phyloP scores from a whole-genome alignment of 2,329 filamentous ascomycete species.

The Paecilomyces variotii region DNA sequence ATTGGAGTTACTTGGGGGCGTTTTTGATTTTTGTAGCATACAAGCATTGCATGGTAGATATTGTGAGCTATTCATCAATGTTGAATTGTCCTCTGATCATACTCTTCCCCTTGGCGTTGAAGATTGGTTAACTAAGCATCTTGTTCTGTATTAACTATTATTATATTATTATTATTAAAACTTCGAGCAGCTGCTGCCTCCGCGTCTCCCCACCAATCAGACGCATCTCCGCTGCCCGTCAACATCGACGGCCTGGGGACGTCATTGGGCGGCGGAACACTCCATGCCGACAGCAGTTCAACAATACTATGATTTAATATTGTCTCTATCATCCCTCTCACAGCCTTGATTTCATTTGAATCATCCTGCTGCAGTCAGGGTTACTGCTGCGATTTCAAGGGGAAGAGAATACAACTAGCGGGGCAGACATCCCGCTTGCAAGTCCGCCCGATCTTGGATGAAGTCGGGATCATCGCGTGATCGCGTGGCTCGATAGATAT shows the following conservation, averaged over 20 bases:
- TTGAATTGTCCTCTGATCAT: not conserved
- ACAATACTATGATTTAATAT: not conserved
- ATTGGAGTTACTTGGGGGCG: not conserved
- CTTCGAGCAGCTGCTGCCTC: not conserved
- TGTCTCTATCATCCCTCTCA: not conserved
- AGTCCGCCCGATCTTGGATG: not conserved
- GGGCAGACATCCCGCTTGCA: not conserved
- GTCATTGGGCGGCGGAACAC: slow-evolving; percentile 18
- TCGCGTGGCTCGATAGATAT: not conserved
- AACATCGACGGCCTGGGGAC: slow-evolving; percentile 2
- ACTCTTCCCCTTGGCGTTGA: too few relatives aligned
- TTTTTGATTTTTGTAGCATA: not conserved
- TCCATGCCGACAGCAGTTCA: not conserved
- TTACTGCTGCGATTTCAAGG: not conserved
- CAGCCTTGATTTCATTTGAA: not conserved
- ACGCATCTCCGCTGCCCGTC: not conserved
- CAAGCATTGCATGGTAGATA: not conserved
- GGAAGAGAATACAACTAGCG: not conserved
- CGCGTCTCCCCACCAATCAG: not conserved
- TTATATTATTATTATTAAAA: not conserved
- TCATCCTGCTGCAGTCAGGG: not conserved
- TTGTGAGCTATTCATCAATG: not conserved
- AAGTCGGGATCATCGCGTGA: not conserved
- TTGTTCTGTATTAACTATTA: not conserved
- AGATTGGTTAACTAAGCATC: not conserved